These are phyloP conservation scores for Ustilago loliicola DNA, from an alignment of 1,284 basidiomycete genomes.

Conservation along the genomic window DNA sequence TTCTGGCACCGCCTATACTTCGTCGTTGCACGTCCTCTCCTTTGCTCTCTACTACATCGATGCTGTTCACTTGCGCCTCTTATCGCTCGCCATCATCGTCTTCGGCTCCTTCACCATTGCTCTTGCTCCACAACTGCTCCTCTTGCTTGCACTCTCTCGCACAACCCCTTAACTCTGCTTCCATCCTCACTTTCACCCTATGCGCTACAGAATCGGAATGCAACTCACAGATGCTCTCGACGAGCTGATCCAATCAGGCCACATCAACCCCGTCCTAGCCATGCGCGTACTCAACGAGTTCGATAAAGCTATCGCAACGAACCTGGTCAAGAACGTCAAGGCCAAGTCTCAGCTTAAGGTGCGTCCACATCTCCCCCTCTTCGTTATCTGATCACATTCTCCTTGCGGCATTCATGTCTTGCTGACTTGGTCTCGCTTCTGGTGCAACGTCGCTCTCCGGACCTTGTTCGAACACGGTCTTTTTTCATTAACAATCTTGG, in stretches of 20 bases:
- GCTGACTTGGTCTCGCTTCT: too few relatives aligned
- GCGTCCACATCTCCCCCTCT: constrained; percentile 4
- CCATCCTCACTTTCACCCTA: background rate
- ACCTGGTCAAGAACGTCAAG: constrained; percentile 65
- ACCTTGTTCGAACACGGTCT: too few relatives aligned
- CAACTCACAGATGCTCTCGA: constrained; percentile 98
- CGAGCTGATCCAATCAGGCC: constrained; percentile 95
- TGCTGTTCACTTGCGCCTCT: too few relatives aligned
- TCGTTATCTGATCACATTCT: too few relatives aligned
- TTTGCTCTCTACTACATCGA: too few relatives aligned
- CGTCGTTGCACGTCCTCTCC: too few relatives aligned
- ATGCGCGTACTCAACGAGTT: constrained; percentile 86
- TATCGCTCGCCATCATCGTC: too few relatives aligned
- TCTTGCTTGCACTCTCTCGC: background rate
- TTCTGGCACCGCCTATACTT: too few relatives aligned
- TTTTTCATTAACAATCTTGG: too few relatives aligned
- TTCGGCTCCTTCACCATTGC: too few relatives aligned
- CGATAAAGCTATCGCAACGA: constrained; percentile 68
- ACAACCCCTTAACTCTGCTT: background rate
- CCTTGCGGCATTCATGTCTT: background rate
- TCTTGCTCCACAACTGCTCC: too few relatives aligned
- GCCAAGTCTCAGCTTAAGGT: constrained; percentile 67
- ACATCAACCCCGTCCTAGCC: constrained; percentile 95
- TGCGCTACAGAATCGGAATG: constrained; percentile 83
- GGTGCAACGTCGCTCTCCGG: too few relatives aligned